Conservation (phyloP, 2,329 filamentous ascomycete genomes). For the Hymenoscyphus scutula region DNA sequence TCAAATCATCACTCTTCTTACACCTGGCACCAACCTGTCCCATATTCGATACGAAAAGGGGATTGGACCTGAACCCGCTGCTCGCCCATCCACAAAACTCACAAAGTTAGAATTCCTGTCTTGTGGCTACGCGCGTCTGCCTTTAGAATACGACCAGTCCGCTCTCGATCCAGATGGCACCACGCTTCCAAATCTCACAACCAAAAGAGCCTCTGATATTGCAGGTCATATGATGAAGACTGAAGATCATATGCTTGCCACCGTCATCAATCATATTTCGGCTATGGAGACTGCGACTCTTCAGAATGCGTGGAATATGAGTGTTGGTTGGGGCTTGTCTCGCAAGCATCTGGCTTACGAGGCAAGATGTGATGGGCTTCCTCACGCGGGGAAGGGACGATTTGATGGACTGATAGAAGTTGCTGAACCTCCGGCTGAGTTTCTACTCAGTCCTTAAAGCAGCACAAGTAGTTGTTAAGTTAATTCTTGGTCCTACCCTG, state of each 20-base stretch:
- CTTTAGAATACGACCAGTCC: slow-evolving; percentile 34
- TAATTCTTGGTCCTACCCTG: background rate
- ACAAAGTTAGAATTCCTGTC: slow-evolving; percentile 31
- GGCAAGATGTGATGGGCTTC: slow-evolving; percentile 29
- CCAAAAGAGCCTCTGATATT: slow-evolving; percentile 29
- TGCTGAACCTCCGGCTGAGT: background rate
- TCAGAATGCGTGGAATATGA: slow-evolving; percentile 31
- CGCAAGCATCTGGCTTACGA: slow-evolving; percentile 19
- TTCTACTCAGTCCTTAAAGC: background rate
- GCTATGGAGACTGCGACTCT: slow-evolving; percentile 26
- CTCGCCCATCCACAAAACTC: slow-evolving; percentile 23
- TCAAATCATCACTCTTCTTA: slow-evolving; percentile 47
- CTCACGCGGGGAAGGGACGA: slow-evolving; percentile 28
- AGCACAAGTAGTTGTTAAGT: background rate
- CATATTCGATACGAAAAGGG: slow-evolving; percentile 41
- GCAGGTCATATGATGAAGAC: slow-evolving; percentile 35
- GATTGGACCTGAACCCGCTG: slow-evolving; percentile 30
- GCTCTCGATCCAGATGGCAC: slow-evolving; percentile 20
- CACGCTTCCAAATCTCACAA: slow-evolving; percentile 16
- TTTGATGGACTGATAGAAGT: slow-evolving; percentile 32
- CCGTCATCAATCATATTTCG: slow-evolving; percentile 30
- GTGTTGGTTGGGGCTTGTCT: slow-evolving; percentile 24
- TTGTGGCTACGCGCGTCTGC: slow-evolving; percentile 34
- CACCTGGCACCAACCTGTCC: slow-evolving; percentile 45
- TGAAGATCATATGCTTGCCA: slow-evolving; percentile 26